A percentile compares a stretch with the other conserved stretches of the same genome.
These are phyloP conservation scores for Craterostigma plantagineum DNA, from an alignment of 257 asterid species.

Conservation along the genomic window DNA sequence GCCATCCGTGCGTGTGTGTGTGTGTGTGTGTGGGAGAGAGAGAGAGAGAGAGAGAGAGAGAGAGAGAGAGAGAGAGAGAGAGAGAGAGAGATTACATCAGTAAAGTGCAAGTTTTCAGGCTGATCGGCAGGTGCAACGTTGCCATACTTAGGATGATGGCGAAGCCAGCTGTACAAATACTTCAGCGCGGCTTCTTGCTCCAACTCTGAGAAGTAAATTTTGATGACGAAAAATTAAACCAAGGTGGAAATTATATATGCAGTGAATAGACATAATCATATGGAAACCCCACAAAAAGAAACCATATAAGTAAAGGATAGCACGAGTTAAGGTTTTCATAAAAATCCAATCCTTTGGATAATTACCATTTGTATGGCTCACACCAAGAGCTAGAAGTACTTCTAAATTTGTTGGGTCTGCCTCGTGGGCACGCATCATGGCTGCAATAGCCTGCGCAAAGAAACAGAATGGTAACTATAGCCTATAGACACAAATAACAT, in stretches of 20 bases:
- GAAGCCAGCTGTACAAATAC: conserved; percentile 88
- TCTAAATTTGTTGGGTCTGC: conserved; percentile 90
- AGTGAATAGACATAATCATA: not conserved
- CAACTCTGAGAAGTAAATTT: conserved; percentile 62
- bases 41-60: too few relatives aligned
- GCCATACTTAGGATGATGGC: conserved; percentile 82
- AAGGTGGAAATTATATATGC: not conserved
- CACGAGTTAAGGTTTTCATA: not conserved
- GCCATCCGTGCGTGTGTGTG: too few relatives aligned
- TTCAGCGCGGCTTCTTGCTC: conserved; percentile 91
- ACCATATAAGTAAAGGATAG: not conserved
- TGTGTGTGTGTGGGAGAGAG: too few relatives aligned
- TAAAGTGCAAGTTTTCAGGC: conserved; percentile 66
- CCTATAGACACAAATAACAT: not conserved
- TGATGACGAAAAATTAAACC: too few relatives aligned
- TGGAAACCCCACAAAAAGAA: conserved; percentile 1
- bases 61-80: conserved; percentile 2
- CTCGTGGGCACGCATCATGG: conserved; percentile 98
- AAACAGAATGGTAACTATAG: conserved; percentile 4
- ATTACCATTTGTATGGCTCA: conserved; percentile 97
- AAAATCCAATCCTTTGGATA: conserved; percentile 12
- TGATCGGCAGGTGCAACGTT: conserved; percentile 47
- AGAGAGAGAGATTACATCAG: conserved; percentile 47
- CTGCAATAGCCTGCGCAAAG: conserved; percentile 87
- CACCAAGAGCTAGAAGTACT: conserved; percentile 98